These are phyloP conservation scores for Emergomyces africanus DNA, from an alignment of 2,329 filamentous ascomycete species.

Conservation along the genomic window DNA sequence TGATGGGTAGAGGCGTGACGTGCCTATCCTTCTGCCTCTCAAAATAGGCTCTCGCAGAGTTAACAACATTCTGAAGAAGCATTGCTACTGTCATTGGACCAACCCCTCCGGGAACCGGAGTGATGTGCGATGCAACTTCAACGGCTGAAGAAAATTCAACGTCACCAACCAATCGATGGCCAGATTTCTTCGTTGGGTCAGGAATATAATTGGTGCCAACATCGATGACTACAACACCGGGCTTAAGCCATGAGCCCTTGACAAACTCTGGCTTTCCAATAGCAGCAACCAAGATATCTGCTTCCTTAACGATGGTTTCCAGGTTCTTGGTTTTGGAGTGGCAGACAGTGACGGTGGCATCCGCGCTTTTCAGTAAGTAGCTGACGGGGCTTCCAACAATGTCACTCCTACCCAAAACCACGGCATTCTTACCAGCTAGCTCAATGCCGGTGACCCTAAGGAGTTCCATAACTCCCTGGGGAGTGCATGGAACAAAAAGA, in stretches of 20 bases:
- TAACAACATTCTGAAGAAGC: constrained; percentile 90
- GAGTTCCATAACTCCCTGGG: constrained; percentile 92
- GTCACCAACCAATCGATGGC: constrained; percentile 83
- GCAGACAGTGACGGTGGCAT: constrained; percentile 93
- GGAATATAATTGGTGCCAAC: constrained; percentile 95
- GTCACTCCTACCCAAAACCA: constrained; percentile 88
- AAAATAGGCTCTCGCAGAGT: constrained; percentile 69
- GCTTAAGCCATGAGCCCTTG: constrained; percentile 91
- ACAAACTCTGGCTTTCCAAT: constrained; percentile 81
- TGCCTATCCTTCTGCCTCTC: constrained; percentile 69
- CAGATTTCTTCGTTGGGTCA: constrained; percentile 81
- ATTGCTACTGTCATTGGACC: constrained; percentile 99
- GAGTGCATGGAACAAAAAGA: constrained; percentile 87
- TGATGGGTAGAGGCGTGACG: constrained; percentile 72
- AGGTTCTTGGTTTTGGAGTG: constrained; percentile 76
- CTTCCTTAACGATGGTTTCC: constrained; percentile 60
- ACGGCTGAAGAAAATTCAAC: constrained; percentile 80
- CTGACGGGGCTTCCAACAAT: constrained; percentile 97
- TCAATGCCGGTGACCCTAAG: constrained; percentile 73
- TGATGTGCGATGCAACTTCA: constrained; percentile 83
- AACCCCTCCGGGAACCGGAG: constrained; percentile 90
- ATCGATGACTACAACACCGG: constrained; percentile 89
- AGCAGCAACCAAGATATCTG: constrained; percentile 83
- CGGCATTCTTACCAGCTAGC: constrained; percentile 78
- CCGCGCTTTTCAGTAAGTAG: constrained; percentile 86